Conservation (phyloP, 371 early-diverging fungal genomes). For the Rhizomucor miehei region DNA sequence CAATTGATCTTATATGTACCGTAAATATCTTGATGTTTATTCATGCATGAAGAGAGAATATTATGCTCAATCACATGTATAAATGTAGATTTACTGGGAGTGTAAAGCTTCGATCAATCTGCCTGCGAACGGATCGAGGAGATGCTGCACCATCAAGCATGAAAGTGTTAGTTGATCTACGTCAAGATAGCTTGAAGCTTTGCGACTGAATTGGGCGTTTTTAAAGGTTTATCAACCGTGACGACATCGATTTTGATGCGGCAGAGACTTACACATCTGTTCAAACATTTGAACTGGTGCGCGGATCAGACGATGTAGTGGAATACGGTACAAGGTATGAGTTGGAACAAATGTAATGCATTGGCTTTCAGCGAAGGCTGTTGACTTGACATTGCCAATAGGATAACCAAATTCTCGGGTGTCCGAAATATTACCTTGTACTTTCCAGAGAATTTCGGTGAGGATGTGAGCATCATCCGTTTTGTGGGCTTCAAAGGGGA, state of each 20-base stretch:
- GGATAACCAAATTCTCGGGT: conserved; percentile 80
- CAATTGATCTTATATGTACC: conserved; percentile 88
- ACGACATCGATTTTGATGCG: conserved; percentile 89
- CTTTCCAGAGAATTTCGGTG: conserved; percentile 82
- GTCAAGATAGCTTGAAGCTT: neutral
- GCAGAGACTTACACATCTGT: conserved; percentile 65
- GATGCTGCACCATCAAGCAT: conserved; percentile 69
- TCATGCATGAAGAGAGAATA: neutral
- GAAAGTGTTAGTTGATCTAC: conserved; percentile 58
- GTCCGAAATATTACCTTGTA: conserved; percentile 80
- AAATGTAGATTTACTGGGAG: conserved; percentile 73
- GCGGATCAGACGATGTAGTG: conserved; percentile 50
- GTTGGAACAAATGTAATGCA: neutral
- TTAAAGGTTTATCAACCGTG: conserved; percentile 79
- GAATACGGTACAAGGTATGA: conserved; percentile 65
- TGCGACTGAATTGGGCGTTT: neutral
- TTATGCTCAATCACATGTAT: neutral
- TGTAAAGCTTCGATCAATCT: conserved; percentile 89
- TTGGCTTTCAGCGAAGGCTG: neutral
- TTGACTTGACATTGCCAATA: conserved; percentile 8
- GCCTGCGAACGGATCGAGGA: conserved; percentile 66
- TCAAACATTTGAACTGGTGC: conserved; percentile 83
- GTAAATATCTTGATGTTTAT: conserved; percentile 40
- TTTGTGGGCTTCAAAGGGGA: conserved; percentile 93
- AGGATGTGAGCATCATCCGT: conserved; percentile 65